These are phyloP conservation scores for Geopyxis carbonaria DNA, from an alignment of 495 filamentous ascomycete species.

Conservation along the genomic window DNA sequence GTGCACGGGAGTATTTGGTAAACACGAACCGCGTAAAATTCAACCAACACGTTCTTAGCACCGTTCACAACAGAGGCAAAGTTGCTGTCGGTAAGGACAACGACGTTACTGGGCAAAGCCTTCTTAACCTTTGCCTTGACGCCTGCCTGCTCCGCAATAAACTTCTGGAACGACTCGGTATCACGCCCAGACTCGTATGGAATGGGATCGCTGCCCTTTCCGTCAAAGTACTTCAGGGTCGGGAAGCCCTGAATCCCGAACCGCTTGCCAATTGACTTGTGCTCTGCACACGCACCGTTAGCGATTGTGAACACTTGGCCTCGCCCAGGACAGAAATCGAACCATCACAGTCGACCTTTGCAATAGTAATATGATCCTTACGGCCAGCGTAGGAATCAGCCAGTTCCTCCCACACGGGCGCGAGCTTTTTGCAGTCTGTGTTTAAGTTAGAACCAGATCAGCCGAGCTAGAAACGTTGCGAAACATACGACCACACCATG, in stretches of 20 bases:
- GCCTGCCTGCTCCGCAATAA: conserved; percentile 79
- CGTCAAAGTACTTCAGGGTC: conserved; percentile 95
- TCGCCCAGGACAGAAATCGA: conserved; percentile 1
- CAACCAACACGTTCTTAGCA: conserved; percentile 82
- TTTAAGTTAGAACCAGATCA: background rate
- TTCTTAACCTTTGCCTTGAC: conserved; percentile 55
- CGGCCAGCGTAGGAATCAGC: conserved; percentile 51
- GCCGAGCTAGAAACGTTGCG: background rate
- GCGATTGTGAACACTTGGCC: background rate
- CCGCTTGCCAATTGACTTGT: conserved; percentile 63
- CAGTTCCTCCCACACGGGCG: conserved; percentile 90
- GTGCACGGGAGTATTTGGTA: background rate
- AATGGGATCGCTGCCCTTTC: conserved; percentile 72
- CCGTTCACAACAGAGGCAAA: conserved; percentile 59
- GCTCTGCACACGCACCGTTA: conserved; percentile 26
- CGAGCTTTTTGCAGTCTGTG: conserved; percentile 84
- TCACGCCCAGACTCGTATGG: conserved; percentile 81
- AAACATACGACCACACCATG: conserved; percentile 67
- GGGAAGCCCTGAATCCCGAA: conserved; percentile 91
- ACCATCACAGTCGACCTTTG: conserved; percentile 83
- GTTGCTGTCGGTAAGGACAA: conserved; percentile 58
- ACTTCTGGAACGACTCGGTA: conserved; percentile 63
- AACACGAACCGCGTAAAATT: conserved; percentile 39
- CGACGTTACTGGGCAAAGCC: conserved; percentile 53
- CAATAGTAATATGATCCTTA: conserved; percentile 72